Conservation (phyloP, 164 flowering plant genomes). For the Vitis rotundifolia region DNA sequence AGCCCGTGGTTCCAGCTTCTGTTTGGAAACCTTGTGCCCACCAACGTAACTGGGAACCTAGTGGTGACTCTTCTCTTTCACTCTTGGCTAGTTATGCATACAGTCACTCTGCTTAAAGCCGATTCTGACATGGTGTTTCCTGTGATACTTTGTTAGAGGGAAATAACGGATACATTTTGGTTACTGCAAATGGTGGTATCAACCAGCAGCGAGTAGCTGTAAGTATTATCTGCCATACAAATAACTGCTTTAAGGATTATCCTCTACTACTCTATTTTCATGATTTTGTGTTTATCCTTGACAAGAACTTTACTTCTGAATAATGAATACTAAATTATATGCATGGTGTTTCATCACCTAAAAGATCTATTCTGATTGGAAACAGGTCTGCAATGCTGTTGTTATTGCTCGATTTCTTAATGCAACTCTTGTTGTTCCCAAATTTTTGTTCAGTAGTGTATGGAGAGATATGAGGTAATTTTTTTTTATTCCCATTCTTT, state of each 20-base stretch:
- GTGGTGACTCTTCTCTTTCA: constrained; percentile 50
- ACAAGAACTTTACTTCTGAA: background rate
- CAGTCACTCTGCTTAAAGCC: constrained; percentile 4
- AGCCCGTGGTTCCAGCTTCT: constrained; percentile 62
- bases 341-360: constrained; percentile 12
- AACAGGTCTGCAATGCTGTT: constrained; percentile 94
- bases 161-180: constrained; percentile 82
- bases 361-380: constrained; percentile 13
- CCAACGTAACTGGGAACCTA: constrained; percentile 65
- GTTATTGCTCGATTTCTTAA: constrained; percentile 86
- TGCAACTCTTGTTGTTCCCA: constrained; percentile 90
- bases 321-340: background rate
- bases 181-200: constrained; percentile 99
- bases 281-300: constrained; percentile 4
- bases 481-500: background rate
- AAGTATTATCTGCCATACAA: constrained; percentile 33
- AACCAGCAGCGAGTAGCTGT: constrained; percentile 99
- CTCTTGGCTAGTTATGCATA: background rate
- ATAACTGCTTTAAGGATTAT: constrained; percentile 1
- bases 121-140: constrained; percentile 4
- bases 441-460: constrained; percentile 85
- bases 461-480: constrained; percentile 87
- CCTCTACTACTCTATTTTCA: background rate
- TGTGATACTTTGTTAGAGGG: constrained; percentile 48
- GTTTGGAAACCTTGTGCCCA: constrained; percentile 93